Conservation (phyloP, 129 eudicot genomes). For the Sambucus nigra region DNA sequence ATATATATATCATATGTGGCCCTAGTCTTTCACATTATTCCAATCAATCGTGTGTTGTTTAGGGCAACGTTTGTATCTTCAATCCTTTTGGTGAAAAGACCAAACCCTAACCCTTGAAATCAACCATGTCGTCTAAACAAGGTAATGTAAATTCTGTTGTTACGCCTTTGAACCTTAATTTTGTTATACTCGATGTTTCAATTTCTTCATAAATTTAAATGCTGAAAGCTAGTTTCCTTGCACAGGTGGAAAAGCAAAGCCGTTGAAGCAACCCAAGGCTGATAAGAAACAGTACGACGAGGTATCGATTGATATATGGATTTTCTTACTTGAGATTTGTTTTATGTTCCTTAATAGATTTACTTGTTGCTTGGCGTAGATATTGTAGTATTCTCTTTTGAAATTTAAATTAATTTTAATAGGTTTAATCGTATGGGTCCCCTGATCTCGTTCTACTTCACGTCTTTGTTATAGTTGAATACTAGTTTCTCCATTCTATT, state of each 20-base stretch:
- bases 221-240: neutral
- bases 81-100: neutral
- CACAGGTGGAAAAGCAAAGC: conserved; percentile 89
- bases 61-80: neutral
- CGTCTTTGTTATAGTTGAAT: no score
- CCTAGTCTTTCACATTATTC: no score
- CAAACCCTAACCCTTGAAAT: conserved; percentile 38
- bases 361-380: neutral
- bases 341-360: neutral
- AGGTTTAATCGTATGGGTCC: no score
- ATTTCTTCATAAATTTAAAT: neutral
- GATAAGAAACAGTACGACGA: conserved; percentile 81
- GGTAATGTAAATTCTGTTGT: conserved; percentile 20
- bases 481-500: no score
- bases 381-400: no score
- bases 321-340: neutral
- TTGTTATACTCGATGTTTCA: neutral
- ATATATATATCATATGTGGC: no score
- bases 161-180: neutral
- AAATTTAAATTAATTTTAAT: no score
- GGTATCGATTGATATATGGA: conserved; percentile 22
- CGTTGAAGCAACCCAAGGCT: conserved; percentile 75
- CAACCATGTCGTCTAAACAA: conserved; percentile 71
- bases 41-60: neutral
- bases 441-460: no score